Percentiles rank a stretch among this genome's conserved stretches.
phyloP scores from a whole-genome alignment of 1,139 yeast genomes.

The Yamadazyma epiphylla region DNA sequence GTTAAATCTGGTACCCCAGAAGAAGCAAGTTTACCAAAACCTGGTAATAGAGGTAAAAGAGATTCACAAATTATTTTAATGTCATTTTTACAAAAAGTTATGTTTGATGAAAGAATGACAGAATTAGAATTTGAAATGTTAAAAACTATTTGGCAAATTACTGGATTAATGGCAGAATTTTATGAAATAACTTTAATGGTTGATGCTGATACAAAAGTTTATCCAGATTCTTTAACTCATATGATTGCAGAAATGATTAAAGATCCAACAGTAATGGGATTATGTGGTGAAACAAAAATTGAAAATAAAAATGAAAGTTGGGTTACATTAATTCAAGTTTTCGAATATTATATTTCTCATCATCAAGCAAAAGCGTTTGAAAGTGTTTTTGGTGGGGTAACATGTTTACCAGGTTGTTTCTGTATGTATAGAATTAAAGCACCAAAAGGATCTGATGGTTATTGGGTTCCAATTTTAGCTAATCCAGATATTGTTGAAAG shows the following conservation, averaged over 20 bases:
- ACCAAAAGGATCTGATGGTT: constrained; percentile 87
- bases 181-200: constrained; percentile 91
- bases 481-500: constrained; percentile 96
- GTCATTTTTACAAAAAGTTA: constrained; percentile 87
- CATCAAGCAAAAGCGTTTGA: constrained; percentile 97
- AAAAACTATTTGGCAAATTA: constrained; percentile 75
- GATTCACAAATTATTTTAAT: constrained; percentile 92
- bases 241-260: constrained; percentile 92
- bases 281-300: constrained; percentile 96
- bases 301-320: constrained; percentile 81
- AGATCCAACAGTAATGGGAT: constrained; percentile 89
- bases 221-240: constrained; percentile 86
- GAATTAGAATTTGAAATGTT: constrained; percentile 83
- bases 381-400: constrained; percentile 93
- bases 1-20: constrained; percentile 93
- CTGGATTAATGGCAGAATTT: constrained; percentile 84
- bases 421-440: constrained; percentile 93
- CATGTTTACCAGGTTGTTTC: constrained; percentile 98
- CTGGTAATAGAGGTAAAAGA: constrained; percentile 98
- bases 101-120: constrained; percentile 97
- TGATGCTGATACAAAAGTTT: constrained; percentile 94
- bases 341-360: constrained; percentile 93
- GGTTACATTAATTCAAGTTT: constrained; percentile 95
- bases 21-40: constrained; percentile 76
- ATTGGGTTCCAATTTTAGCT: constrained; percentile 94